Evolutionary conservation across 768 basidiomycete genomes (phyloP).

Genomic region (Favolaschia claudopus): DNA sequence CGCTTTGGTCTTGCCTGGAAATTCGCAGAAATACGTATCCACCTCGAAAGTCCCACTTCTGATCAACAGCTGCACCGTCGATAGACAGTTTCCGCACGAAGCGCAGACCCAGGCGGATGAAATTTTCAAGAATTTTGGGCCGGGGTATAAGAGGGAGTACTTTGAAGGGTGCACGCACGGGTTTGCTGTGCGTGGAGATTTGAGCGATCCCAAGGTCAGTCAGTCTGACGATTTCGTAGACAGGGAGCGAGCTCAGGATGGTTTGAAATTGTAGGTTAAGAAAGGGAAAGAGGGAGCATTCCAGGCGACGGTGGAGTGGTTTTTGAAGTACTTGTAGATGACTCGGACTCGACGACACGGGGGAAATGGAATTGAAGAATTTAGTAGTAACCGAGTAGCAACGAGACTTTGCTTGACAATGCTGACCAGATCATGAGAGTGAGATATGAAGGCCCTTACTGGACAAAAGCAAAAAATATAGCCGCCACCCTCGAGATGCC

Average conservation of each 20-base stretch:
- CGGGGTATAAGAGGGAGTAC: not conserved
- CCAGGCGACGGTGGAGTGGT: slow-evolving; percentile 1
- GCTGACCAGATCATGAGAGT: too few relatives aligned
- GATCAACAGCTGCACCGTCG: slow-evolving; percentile 2
- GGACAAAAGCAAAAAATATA: not conserved
- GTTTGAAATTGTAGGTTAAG: too few relatives aligned
- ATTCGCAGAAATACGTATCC: not conserved
- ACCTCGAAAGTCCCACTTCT: not conserved
- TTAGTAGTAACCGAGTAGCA: too few relatives aligned
- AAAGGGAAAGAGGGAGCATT: slow-evolving; percentile 1
- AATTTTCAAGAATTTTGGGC: not conserved
- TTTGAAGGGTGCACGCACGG: slow-evolving; percentile 3
- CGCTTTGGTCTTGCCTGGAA: not conserved
- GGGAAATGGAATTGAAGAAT: too few relatives aligned
- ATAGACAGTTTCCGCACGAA: not conserved
- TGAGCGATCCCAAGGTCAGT: slow-evolving; percentile 4
- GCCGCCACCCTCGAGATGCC: not conserved
- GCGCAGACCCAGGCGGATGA: slow-evolving; percentile 1
- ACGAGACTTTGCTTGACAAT: too few relatives aligned
- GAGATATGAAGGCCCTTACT: slow-evolving; percentile 1
- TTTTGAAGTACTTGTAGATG: not conserved
- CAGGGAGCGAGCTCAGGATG: too few relatives aligned
- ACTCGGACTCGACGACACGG: too few relatives aligned
- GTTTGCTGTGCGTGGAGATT: too few relatives aligned
- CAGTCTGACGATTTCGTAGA: too few relatives aligned